A percentile compares a stretch with the other conserved stretches of the same genome.
Conservation (phyloP, 345 rosid genomes). For the Cardamine resedifolia region DNA sequence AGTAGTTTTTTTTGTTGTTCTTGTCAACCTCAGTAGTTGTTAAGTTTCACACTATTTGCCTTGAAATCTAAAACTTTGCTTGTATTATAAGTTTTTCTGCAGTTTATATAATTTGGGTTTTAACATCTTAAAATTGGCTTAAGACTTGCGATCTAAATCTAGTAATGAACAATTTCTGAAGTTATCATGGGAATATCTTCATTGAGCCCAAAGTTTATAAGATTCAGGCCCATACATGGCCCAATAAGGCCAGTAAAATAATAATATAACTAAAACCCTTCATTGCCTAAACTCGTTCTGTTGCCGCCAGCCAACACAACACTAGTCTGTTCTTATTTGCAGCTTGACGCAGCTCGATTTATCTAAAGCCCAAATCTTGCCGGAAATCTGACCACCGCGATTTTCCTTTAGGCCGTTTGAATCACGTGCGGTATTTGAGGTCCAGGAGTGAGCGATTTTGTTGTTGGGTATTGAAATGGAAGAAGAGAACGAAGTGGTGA, state of each 20-base stretch:
- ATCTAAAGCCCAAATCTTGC: conserved; percentile 11
- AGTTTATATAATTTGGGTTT: neutral
- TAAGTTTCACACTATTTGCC: neutral
- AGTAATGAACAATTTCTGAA: neutral
- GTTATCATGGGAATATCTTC: neutral
- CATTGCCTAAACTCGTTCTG: neutral
- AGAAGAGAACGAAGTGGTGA: conserved; percentile 60
- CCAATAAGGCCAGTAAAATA: neutral
- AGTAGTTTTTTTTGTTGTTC: neutral
- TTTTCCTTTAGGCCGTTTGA: neutral
- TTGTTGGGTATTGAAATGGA: conserved; percentile 32
- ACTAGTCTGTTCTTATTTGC: neutral
- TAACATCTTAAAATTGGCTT: neutral
- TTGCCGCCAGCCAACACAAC: neutral
- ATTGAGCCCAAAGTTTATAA: neutral
- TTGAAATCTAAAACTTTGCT: neutral
- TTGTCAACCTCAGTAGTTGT: neutral
- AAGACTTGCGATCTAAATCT: neutral
- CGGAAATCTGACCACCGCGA: neutral
- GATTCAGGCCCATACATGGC: neutral
- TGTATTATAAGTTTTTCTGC: conserved; percentile 16
- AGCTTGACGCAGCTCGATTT: neutral
- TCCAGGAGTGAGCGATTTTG: neutral
- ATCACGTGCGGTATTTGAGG: neutral
- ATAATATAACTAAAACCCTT: conserved; percentile 11